phyloP scores from a whole-genome alignment of 75 land plant genomes.

The Chamaecyparis obtusa region DNA sequence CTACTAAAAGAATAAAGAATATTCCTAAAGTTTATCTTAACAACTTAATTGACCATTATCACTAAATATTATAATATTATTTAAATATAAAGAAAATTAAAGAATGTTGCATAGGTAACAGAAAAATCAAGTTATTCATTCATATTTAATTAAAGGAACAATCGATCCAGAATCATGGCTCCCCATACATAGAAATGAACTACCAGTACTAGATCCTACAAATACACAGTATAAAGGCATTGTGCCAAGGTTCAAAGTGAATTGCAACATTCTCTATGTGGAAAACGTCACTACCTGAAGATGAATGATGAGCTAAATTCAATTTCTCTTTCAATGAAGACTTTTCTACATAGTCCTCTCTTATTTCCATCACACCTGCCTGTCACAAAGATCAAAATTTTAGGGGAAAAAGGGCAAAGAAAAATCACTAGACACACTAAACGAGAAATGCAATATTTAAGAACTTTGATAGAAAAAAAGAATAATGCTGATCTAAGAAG shows the following conservation, averaged over 20 bases:
- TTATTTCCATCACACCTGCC: slow-evolving; percentile 68
- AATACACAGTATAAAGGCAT: background rate
- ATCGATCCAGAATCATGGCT: background rate
- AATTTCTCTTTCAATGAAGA: background rate
- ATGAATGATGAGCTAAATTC: background rate
- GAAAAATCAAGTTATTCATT: no score
- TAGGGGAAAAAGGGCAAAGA: background rate
- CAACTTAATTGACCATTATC: no score
- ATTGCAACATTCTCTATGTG: background rate
- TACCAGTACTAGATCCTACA: background rate
- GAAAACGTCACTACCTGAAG: background rate
- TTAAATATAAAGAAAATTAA: no score
- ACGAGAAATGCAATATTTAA: background rate
- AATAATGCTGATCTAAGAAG: no score
- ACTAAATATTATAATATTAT: no score
- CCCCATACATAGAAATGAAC: background rate
- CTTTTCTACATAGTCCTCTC: slow-evolving; percentile 61
- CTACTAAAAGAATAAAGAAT: no score
- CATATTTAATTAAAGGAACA: background rate
- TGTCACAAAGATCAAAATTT: slow-evolving; percentile 3
- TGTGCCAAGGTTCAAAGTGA: background rate
- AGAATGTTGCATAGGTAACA: background rate
- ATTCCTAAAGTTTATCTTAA: no score
- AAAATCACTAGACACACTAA: background rate
- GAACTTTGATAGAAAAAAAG: background rate